These are phyloP conservation scores for Parathielavia appendiculata DNA, from an alignment of 495 filamentous ascomycete species.

Conservation along the genomic window DNA sequence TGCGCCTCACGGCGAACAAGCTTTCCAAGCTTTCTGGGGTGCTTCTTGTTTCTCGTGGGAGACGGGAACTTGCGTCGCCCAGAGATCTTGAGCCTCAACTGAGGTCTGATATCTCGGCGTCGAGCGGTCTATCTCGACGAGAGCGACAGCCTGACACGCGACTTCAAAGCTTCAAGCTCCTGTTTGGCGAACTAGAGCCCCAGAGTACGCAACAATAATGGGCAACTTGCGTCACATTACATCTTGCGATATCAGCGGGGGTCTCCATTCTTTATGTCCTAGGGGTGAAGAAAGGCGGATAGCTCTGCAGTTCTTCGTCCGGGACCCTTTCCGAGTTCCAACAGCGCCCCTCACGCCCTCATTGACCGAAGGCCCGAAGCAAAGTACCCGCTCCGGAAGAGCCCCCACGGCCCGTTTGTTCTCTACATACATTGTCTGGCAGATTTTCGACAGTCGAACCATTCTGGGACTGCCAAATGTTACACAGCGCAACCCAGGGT, in stretches of 20 bases:
- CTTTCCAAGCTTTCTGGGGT: constrained; percentile 17
- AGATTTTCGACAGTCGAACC: not conserved
- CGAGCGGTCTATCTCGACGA: too few species aligned
- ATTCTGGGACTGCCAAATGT: not conserved
- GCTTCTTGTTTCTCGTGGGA: constrained; percentile 19
- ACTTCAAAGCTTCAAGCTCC: not conserved
- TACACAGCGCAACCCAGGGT: constrained; percentile 3
- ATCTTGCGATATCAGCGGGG: not conserved
- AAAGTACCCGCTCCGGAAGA: not conserved
- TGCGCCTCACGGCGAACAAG: constrained; percentile 8
- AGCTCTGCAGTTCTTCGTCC: not conserved
- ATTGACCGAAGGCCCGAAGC: not conserved
- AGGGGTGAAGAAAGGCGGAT: not conserved
- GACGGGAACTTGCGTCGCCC: constrained; percentile 18
- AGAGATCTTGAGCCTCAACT: constrained; percentile 15
- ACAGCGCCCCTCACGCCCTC: too few species aligned
- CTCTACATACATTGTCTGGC: not conserved
- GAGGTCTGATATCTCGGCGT: constrained; percentile 12
- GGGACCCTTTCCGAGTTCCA: not conserved
- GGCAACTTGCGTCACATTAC: not conserved
- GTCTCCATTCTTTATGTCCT: not conserved
- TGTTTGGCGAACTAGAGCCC: too few species aligned
- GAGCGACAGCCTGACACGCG: too few species aligned
- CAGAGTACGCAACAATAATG: too few species aligned
- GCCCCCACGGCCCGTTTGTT: not conserved